Evolutionary conservation across 2,329 filamentous ascomycete genomes (phyloP).

Genomic region (Penicillium vulpinum): DNA sequence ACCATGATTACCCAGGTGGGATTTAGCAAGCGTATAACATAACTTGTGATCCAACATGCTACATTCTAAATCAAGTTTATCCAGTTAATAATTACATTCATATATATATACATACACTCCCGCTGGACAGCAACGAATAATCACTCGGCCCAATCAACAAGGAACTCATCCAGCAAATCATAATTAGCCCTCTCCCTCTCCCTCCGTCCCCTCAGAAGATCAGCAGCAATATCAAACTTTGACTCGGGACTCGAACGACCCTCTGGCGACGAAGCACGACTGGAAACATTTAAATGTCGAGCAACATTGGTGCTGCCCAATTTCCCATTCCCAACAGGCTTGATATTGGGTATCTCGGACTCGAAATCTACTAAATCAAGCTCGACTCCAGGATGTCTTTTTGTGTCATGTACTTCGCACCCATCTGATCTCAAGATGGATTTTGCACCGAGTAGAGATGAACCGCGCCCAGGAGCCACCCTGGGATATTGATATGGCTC

Average conservation of each 20-base stretch:
- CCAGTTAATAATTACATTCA: not conserved
- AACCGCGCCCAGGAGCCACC: not conserved
- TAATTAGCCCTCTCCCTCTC: constrained; percentile 1
- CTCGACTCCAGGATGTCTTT: not conserved
- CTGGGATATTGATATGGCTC: not conserved
- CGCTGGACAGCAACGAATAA: too few relatives aligned
- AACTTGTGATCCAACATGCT: too few relatives aligned
- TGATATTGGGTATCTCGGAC: not conserved
- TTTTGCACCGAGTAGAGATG: not conserved
- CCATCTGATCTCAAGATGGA: not conserved
- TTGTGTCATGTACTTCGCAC: not conserved
- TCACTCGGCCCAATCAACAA: constrained; percentile 6
- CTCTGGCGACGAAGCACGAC: not conserved
- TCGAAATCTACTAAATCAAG: not conserved
- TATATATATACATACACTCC: not conserved
- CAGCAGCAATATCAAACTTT: constrained; percentile 9
- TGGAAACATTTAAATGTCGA: not conserved
- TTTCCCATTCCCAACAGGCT: not conserved
- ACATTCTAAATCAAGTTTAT: not conserved
- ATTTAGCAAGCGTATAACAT: too few relatives aligned
- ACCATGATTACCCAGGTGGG: too few relatives aligned
- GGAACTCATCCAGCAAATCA: constrained; percentile 9
- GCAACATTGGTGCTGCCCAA: too few relatives aligned
- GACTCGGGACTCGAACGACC: not conserved
- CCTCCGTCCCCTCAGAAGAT: constrained; percentile 4